Conservation (phyloP, 441 rosid species). For the Rhodomyrtus psidioides region DNA sequence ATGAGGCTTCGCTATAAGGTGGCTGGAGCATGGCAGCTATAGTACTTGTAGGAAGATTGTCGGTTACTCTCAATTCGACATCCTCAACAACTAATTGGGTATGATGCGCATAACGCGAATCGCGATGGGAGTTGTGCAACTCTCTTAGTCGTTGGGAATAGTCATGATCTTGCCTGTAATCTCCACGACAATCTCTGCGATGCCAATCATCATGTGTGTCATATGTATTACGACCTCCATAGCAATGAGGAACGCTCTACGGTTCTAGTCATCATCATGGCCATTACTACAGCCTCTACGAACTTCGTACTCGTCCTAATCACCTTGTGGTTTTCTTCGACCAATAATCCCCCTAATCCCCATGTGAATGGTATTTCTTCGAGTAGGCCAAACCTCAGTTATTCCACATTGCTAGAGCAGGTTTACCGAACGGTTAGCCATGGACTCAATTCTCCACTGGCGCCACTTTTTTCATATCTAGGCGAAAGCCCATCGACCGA, state of each 20-base stretch:
- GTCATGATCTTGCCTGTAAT: not conserved
- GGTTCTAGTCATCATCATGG: not conserved
- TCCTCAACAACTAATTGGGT: not conserved
- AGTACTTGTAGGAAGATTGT: not conserved
- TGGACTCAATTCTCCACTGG: not conserved
- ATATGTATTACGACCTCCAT: not conserved
- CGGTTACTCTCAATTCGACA: not conserved
- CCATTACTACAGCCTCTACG: not conserved
- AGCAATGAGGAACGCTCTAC: no score
- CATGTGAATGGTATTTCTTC: not conserved
- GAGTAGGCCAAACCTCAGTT: not conserved
- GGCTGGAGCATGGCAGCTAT: not conserved
- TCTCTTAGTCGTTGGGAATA: not conserved
- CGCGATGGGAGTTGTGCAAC: not conserved
- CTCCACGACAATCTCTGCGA: not conserved
- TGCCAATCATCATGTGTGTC: not conserved
- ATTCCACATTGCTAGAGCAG: not conserved
- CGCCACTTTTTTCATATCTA: not conserved
- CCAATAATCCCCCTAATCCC: not conserved
- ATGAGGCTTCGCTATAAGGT: not conserved
- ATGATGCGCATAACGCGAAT: not conserved
- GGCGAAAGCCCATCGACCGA: rapidly evolving
- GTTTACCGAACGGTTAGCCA: not conserved
- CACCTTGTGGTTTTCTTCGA: not conserved
- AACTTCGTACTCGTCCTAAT: not conserved